Base-by-base conservation (phyloP, 2,329 filamentous ascomycete genomes). In the Cercospora canescens region DNA sequence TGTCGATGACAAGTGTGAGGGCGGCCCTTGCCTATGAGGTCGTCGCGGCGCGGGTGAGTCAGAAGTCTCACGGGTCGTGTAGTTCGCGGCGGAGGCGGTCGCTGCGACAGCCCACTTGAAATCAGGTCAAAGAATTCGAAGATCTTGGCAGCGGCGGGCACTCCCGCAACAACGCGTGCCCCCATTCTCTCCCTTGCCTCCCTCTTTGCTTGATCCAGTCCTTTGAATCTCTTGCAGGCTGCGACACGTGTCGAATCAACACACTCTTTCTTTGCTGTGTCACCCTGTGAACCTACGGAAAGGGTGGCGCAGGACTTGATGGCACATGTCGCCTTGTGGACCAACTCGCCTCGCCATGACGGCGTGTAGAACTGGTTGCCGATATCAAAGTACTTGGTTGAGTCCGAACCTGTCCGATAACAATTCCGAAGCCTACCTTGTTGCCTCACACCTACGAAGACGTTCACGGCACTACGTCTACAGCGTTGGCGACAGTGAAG, bases 11-110 rank as follows among this genome's bases (percentile, higher is more conserved):
- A 28, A 34, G 30, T 32, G 24, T 63, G 50, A 34, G 63, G 58
- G 55, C 63, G 65, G 69, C 69, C 57, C 65, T 56, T 67, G 68
- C 68, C 65, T 65, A 14, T 30, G 30, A 45, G 34, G 12, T 59
- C 14, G 63, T 64, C 52, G 61, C 30, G 41, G 39, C 59, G 60
- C n/a, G 34, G 26, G 35, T 62, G 60, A 62, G 60, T 62, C 60
- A 62, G 60, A 21, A 41, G 34, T 30, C 60, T 54, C 45, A 62
- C 60, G 18, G 57, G 28, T 35, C 52, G 52, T 56, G 52, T 52
- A 24, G 45, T 56, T n/a, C 52, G 52, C 52, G 16, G 52, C 52
- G 52, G 52, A 35, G 32, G 52, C 28, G 6, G 21, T 56, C 32
- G 52, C 32, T 52, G n/a, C 52, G 28, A 56, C 52, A 56, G 28